Evolutionary conservation across 164 flowering plant species (phyloP), one percentile per base, ranked within the genome.

Genomic region (Houttuynia cordata): DNA sequence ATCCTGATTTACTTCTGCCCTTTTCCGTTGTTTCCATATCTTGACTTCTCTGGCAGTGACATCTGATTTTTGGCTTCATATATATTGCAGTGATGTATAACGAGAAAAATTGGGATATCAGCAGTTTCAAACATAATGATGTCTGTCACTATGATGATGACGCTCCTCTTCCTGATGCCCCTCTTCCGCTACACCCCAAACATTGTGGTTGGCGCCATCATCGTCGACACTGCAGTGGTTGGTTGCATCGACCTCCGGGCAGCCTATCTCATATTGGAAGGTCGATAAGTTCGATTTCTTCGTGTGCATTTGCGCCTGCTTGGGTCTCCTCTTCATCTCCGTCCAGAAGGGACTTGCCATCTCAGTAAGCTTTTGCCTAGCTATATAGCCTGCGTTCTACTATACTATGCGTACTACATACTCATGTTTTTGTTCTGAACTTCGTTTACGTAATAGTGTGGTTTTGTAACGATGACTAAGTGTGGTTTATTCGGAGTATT

Each of bases 151-250:
- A 87, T 91, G 3, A 80, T 91, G 87, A 82, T 91, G 56, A 85
- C 95, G 0, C 84, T 91, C 59, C 84, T 91, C 51, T 83, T 88
- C 68, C 85, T 91, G 14, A 88, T 88, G 95, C 98, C 98, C 0
- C 72, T 91, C 22, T 91, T 91, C 75, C 83, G 70, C 45, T 91
- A 86, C 81, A 91, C 98, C 1, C 98, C 98, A 7, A 87, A 86
- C 62, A 83, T 88, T 1, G 79, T 86, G 0, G 64, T 91, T 53
- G 94, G 88, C 0, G 95, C 98, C 0, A 88, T 91, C 73, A 91
- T 91, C 0, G 78, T 91, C n/a, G n/a, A n/a, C 68, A 74, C 95
- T 0, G 98, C 98, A 0, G 94, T 91, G 15, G 47, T 88, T 40
- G 91, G 96, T 64, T 84, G 88, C 55, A 87, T 91, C 15, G 96